Base-by-base conservation (phyloP, 2,329 filamentous ascomycete genomes). In the Epicoccum nigrum region DNA sequence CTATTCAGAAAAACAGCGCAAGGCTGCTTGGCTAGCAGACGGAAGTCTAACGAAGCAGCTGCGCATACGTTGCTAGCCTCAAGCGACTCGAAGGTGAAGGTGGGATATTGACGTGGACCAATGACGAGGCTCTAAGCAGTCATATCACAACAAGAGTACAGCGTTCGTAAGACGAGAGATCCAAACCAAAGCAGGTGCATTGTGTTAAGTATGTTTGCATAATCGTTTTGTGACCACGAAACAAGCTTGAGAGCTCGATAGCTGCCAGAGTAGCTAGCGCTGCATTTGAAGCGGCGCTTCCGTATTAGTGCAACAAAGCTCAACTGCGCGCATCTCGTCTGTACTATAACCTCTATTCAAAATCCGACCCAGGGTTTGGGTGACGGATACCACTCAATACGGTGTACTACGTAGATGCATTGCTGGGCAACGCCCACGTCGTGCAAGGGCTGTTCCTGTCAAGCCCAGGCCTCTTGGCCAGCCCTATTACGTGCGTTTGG, bases 371-470 rank as follows among this genome's bases (percentile, higher is more conserved):
- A 47, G 43, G 37, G 31, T 3, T 20, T 28, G 39, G 43, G 27
- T 47, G 33, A 37, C 43, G 30, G 33, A 43, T 47, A 47, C 43
- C 27, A 46, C 44, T 33, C 49, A 52, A 52, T 52, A 52, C 17
- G 38, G 44, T 39, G 38, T 43, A 39, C 38, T 42, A 52, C 49
- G 43, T 43, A 52, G 43, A 47, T 52, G 37, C 43, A 27, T 31
- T 43, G 28, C 43, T 42, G 35, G 38, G 23, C 39, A 34, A 21
- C 49, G 49, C 43, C 43, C 43, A 25, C 33, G 49, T 52, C 38
- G 32, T 21, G 42, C 49, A 43, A 21, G 12, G 25, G 33, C 27
- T 43, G 38, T 47, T 52, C 34, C n/a, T 25, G 38, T 21, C 30
- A 32, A 27, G 49, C 49, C 49, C 27, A 52, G 49, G 20, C 43